A percentile compares a stretch with the other conserved stretches of the same genome.
These are phyloP conservation scores for Rhodotorula glutinis DNA, from an alignment of 1,284 basidiomycete species.

Conservation along the genomic window DNA sequence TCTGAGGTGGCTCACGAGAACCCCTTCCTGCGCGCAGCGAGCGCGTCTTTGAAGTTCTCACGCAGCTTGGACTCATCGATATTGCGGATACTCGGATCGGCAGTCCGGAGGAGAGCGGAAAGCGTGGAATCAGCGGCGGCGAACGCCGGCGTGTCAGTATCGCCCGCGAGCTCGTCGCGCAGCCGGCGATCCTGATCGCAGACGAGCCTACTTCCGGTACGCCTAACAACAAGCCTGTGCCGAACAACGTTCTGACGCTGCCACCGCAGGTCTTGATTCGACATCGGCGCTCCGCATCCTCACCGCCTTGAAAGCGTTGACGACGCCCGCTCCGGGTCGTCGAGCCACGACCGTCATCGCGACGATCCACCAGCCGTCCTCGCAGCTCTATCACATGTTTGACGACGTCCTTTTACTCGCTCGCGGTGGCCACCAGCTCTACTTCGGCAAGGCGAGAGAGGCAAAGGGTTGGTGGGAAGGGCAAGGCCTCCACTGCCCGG, in stretches of 20 bases:
- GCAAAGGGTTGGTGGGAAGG: constrained; percentile 63
- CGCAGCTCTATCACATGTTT: constrained; percentile 78
- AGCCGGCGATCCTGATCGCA: constrained; percentile 60
- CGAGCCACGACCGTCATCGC: constrained; percentile 66
- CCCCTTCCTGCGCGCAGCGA: constrained; percentile 42
- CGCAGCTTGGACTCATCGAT: constrained; percentile 68
- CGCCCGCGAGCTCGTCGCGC: constrained; percentile 62
- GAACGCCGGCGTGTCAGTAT: constrained; percentile 62
- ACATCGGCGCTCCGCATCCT: constrained; percentile 78
- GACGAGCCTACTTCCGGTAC: constrained; percentile 60
- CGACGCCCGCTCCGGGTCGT: constrained; percentile 46
- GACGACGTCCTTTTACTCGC: constrained; percentile 74
- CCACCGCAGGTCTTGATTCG: constrained; percentile 67
- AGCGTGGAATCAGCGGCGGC: constrained; percentile 64
- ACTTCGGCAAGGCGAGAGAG: constrained; percentile 69
- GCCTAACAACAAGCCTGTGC: constrained; percentile 19
- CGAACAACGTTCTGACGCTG: background rate
- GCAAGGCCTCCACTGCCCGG: constrained; percentile 55
- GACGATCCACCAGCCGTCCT: constrained; percentile 52
- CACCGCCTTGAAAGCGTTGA: constrained; percentile 67
- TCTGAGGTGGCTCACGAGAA: too few species aligned
- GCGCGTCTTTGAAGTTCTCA: constrained; percentile 65
- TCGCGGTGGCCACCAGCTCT: constrained; percentile 67
- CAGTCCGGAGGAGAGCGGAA: constrained; percentile 51
- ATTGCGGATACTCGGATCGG: constrained; percentile 75